phyloP scores from a whole-genome alignment of 1,139 yeast genomes.

The Lodderomyces elongisporus region DNA sequence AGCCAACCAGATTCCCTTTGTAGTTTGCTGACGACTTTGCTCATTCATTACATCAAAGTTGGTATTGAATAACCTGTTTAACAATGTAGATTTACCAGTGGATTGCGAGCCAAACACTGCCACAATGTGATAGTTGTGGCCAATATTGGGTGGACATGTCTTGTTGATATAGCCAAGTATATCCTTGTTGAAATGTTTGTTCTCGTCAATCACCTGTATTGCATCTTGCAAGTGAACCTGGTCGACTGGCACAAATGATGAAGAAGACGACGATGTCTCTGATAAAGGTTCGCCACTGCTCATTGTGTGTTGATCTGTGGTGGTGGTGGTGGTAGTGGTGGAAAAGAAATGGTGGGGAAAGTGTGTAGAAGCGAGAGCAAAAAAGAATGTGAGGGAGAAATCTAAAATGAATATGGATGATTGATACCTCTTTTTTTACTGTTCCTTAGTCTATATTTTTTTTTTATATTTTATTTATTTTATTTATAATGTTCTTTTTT shows the following conservation, averaged over 20 bases:
- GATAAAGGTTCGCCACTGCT: slow-evolving; percentile 5
- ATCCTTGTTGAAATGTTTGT: slow-evolving; percentile 53
- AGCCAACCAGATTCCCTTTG: slow-evolving; percentile 94
- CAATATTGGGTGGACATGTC: slow-evolving; percentile 36
- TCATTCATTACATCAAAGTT: slow-evolving; percentile 93
- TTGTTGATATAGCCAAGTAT: slow-evolving; percentile 37
- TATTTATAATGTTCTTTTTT: no score
- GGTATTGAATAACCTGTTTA: slow-evolving; percentile 82
- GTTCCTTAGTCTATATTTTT: neutral
- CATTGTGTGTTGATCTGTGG: neutral
- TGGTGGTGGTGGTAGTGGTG: slow-evolving; percentile 2
- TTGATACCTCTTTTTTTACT: no score
- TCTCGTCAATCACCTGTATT: slow-evolving; percentile 76
- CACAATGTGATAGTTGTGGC: slow-evolving; percentile 79
- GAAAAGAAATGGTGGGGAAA: neutral
- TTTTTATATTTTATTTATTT: neutral
- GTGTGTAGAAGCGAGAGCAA: neutral
- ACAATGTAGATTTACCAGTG: slow-evolving; percentile 89
- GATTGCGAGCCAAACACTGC: slow-evolving; percentile 97
- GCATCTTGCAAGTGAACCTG: slow-evolving; percentile 29
- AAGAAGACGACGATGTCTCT: slow-evolving; percentile 19
- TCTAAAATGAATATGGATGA: no score
- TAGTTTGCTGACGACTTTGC: slow-evolving; percentile 73
- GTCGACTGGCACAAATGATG: slow-evolving; percentile 42
- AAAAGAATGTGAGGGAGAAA: no score